Conservation (phyloP, 495 filamentous ascomycete genomes). For the Aspergillus affinis region DNA sequence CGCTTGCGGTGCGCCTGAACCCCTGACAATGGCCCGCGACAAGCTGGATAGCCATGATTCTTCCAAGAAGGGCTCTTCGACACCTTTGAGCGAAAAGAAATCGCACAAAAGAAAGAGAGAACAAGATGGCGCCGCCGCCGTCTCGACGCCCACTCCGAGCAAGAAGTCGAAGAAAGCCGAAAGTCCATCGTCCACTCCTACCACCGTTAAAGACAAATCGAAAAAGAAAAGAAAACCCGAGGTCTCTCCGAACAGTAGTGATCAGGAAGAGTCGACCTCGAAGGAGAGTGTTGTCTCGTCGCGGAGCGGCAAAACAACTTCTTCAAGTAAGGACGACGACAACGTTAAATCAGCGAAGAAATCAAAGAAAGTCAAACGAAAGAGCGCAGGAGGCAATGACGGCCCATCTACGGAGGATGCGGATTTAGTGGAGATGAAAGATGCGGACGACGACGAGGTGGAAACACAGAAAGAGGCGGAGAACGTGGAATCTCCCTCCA, state of each 20-base stretch:
- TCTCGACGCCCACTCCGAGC: slow-evolving; percentile 34
- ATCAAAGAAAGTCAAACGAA: slow-evolving; percentile 30
- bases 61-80: slow-evolving; percentile 20
- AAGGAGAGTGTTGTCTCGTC: slow-evolving; percentile 34
- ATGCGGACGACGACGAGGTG: slow-evolving; percentile 6
- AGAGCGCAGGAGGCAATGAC: slow-evolving; percentile 18
- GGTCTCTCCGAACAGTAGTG: slow-evolving; percentile 14
- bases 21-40: slow-evolving; percentile 31
- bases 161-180: slow-evolving; percentile 42
- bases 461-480: slow-evolving; percentile 4
- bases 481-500: slow-evolving; percentile 8
- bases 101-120: slow-evolving; percentile 44
- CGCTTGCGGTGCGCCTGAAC: slow-evolving; percentile 9
- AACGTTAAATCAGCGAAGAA: slow-evolving; percentile 28
- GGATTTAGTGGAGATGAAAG: slow-evolving; percentile 18
- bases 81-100: slow-evolving; percentile 25
- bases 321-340: slow-evolving; percentile 23
- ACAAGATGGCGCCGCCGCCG: slow-evolving; percentile 25
- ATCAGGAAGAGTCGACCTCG: slow-evolving; percentile 23
- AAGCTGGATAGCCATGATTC: slow-evolving; percentile 16
- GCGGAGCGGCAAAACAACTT: slow-evolving; percentile 22
- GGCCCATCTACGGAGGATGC: slow-evolving; percentile 19
- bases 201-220: slow-evolving; percentile 16
- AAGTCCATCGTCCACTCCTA: slow-evolving; percentile 17
- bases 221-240: slow-evolving; percentile 30